phyloP scores from a whole-genome alignment of 2,329 filamentous ascomycete genomes.

The Cladorrhinum sp. region DNA sequence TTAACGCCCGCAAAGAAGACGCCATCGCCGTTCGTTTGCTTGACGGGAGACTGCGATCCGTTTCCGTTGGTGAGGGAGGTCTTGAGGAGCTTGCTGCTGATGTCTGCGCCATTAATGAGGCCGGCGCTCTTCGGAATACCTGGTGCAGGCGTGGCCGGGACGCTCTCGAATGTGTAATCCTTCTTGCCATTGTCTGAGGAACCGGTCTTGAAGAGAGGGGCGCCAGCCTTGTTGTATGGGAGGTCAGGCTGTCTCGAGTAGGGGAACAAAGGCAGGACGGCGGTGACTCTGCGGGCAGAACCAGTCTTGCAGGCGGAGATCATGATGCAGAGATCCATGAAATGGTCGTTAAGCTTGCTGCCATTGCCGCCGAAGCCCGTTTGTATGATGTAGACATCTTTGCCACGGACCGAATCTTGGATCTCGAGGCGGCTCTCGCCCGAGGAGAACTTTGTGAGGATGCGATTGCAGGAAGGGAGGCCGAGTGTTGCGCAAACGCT shows the following conservation, averaged over 20 bases:
- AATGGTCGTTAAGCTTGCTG: slow-evolving; percentile 90
- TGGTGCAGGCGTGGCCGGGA: slow-evolving; percentile 78
- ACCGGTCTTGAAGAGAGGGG: slow-evolving; percentile 62
- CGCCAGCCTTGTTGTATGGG: slow-evolving; percentile 92
- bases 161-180: slow-evolving; percentile 83
- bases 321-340: slow-evolving; percentile 96
- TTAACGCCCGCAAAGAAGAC: slow-evolving; percentile 12
- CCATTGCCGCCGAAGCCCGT: slow-evolving; percentile 60
- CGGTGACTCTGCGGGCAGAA: slow-evolving; percentile 88
- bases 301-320: slow-evolving; percentile 89
- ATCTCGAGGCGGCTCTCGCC: slow-evolving; percentile 95
- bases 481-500: slow-evolving; percentile 86
- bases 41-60: slow-evolving; percentile 29
- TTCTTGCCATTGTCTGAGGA: slow-evolving; percentile 50
- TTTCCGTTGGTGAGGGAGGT: slow-evolving; percentile 56
- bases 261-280: slow-evolving; percentile 90
- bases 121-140: slow-evolving; percentile 63
- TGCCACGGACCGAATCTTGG: slow-evolving; percentile 91
- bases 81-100: slow-evolving; percentile 72
- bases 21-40: slow-evolving; percentile 17
- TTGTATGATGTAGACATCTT: slow-evolving; percentile 98
- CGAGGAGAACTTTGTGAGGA: slow-evolving; percentile 86
- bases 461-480: slow-evolving; percentile 76
- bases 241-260: slow-evolving; percentile 96
- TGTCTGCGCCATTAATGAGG: slow-evolving; percentile 64